phyloP scores from a whole-genome alignment of 345 rosid genomes.

The Carallia pectinifolia region DNA sequence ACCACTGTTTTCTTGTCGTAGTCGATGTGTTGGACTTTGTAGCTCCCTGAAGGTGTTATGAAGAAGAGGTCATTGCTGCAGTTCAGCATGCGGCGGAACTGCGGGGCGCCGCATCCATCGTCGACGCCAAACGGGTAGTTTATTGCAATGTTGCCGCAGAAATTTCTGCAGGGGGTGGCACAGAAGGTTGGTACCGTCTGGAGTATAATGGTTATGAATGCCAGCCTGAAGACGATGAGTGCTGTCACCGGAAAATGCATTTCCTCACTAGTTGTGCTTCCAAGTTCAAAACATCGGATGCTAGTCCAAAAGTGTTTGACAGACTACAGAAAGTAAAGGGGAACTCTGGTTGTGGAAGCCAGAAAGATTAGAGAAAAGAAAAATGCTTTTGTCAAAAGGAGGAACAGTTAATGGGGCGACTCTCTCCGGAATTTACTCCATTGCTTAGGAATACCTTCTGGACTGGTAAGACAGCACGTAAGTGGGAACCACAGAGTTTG shows the following conservation, averaged over 20 bases:
- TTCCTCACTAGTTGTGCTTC: not conserved
- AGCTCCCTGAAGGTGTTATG: constrained; percentile 70
- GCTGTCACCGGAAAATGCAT: not conserved
- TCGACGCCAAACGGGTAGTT: constrained; percentile 82
- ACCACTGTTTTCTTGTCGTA: constrained; percentile 53
- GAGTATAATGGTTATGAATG: not conserved
- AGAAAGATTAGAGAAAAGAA: not conserved
- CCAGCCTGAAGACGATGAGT: not conserved
- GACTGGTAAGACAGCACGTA: constrained; percentile 12
- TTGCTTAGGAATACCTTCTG: not conserved
- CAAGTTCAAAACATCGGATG: not conserved
- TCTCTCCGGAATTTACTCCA: constrained; percentile 20
- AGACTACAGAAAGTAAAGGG: not conserved
- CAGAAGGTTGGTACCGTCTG: not conserved
- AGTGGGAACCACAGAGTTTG: constrained; percentile 19
- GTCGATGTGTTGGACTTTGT: constrained; percentile 80
- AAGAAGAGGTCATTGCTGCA: constrained; percentile 71
- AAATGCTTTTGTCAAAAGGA: not conserved
- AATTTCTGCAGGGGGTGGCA: constrained; percentile 41
- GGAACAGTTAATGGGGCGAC: not conserved
- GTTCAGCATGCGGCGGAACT: constrained; percentile 64
- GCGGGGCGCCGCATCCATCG: constrained; percentile 88
- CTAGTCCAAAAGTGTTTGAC: not conserved
- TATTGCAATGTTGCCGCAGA: constrained; percentile 63
- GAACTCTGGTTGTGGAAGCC: not conserved